Base-by-base conservation (phyloP, 2,329 filamentous ascomycete species). In the Allantophomopsis cytisporea region DNA sequence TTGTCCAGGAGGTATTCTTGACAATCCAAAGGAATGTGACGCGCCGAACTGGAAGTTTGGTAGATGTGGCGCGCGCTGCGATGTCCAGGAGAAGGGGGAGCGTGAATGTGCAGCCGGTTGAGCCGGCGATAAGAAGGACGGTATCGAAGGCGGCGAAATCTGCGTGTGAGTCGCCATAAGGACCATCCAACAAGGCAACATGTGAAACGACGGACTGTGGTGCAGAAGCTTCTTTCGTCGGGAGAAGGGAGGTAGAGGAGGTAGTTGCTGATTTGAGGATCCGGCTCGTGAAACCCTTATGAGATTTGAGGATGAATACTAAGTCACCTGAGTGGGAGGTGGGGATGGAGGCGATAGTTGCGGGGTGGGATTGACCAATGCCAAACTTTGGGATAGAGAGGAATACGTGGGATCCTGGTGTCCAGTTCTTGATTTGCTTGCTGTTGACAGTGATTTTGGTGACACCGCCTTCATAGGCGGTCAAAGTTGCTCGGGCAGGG, bases 41-140 rank as follows among this genome's bases (percentile, higher is more conserved):
- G 16, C 69, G 57, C 39, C 64, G 65, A 7, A 66, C 56, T 55
- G 1, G 60, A 50, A 49, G 63, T 66, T 46, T 76, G 13, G 31
- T n/a, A 7, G 41, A 40, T 34, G 43, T 38, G 13, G 39, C 46
- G 15, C 50, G 47, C 11, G 40, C 20, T 16, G 48, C 46, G 10
- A 51, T 40, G 30, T 46, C 47, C 6, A 51, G 43, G 10, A 79
- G 58, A 2, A 78, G 71, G 1, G 74, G 71, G 6, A 78, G 54
- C 1, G 69, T 73, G 40, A 75, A 78, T 2, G 73, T 76, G 1
- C 71, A 68, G 11, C 74, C 74, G 0, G 74, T 79, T 1, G 74
- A 79, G 0, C 73, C 74, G 0, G 73, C 72, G 30, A 79, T 67
- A 4, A 79, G 60, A 3, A 79, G 57, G 30, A 79, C 55, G 1